Evolutionary conservation across 441 rosid genomes (phyloP).

Genomic region (Erodium texanum): DNA sequence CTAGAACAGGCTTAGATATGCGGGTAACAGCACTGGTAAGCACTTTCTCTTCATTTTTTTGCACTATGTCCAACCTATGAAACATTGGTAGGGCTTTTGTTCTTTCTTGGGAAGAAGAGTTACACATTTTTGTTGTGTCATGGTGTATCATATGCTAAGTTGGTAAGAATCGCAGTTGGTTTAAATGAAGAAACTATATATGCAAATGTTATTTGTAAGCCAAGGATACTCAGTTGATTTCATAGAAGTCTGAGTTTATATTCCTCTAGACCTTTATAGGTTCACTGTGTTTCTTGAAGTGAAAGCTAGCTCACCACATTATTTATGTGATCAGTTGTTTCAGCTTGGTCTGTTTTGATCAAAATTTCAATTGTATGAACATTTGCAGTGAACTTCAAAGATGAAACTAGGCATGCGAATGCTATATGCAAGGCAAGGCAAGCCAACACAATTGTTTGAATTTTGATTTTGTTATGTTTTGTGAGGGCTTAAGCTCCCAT

Average conservation of each 20-base stretch:
- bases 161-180: neutral
- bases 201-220: neutral
- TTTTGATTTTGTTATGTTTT: neutral
- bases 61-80: neutral
- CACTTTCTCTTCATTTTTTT: slow-evolving; percentile 6
- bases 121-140: neutral
- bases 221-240: neutral
- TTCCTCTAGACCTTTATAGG: neutral
- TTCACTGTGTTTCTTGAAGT: neutral
- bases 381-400: neutral
- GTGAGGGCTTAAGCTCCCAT: neutral
- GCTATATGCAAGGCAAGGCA: neutral
- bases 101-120: neutral
- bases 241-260: neutral
- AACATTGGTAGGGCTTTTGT: neutral
- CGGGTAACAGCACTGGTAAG: slow-evolving; percentile 64
- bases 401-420: neutral
- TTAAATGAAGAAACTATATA: neutral
- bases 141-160: neutral
- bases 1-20: slow-evolving; percentile 50
- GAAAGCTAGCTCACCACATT: neutral
- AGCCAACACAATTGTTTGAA: neutral
- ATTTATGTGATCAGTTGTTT: no score
- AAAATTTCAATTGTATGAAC: neutral
- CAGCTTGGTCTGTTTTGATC: neutral